Evolutionary conservation across 164 flowering plant genomes (phyloP).

Genomic region (Taxillus chinensis): DNA sequence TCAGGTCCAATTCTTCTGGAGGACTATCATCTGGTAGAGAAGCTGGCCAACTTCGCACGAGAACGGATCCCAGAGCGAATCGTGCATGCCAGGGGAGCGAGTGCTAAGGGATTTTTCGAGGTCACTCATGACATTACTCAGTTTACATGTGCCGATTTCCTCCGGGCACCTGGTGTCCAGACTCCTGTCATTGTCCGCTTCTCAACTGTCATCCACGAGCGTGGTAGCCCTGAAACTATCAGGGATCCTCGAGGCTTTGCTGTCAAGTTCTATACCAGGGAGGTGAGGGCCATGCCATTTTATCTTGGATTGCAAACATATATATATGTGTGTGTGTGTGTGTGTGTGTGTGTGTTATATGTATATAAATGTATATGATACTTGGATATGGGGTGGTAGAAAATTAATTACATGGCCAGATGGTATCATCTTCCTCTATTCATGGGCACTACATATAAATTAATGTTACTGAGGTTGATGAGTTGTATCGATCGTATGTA

Average conservation of each 20-base stretch:
- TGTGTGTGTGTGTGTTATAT: too few species aligned
- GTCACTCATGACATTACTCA: slow-evolving; percentile 87
- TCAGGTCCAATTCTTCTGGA: slow-evolving; percentile 96
- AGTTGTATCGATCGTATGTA: too few species aligned
- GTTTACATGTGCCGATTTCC: slow-evolving; percentile 93
- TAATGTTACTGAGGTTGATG: too few species aligned
- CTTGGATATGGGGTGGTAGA: too few species aligned
- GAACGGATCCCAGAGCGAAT: slow-evolving; percentile 98
- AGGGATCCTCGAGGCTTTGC: slow-evolving; percentile 94
- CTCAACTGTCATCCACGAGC: slow-evolving; percentile 93
- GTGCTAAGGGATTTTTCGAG: slow-evolving; percentile 99
- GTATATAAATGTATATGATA: too few species aligned
- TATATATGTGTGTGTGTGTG: too few species aligned
- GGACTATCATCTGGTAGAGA: slow-evolving; percentile 93
- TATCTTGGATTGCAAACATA: neutral
- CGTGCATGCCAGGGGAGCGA: slow-evolving; percentile 99
- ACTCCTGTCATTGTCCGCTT: slow-evolving; percentile 90
- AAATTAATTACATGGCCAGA: too few species aligned
- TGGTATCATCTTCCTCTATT: too few species aligned
- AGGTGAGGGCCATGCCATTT: slow-evolving; percentile 31
- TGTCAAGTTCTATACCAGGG: slow-evolving; percentile 85
- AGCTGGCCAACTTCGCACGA: slow-evolving; percentile 82
- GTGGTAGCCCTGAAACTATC: slow-evolving; percentile 97
- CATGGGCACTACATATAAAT: too few species aligned
- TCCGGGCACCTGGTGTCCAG: slow-evolving; percentile 94